phyloP scores from a whole-genome alignment of 768 basidiomycete genomes.

The Boletus fagicola region DNA sequence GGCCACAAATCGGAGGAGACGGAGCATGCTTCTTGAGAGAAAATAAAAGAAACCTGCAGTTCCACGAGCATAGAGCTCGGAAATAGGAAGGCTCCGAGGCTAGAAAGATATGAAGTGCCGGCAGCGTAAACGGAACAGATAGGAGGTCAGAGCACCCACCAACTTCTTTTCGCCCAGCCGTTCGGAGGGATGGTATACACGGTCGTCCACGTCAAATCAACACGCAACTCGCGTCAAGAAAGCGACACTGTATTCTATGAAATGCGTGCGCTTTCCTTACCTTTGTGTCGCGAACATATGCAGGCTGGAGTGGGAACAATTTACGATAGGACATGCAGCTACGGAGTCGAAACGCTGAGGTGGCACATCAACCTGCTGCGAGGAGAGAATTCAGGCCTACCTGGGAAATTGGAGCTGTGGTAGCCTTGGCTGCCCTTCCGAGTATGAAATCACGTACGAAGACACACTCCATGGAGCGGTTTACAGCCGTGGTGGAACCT shows the following conservation, averaged over 20 bases:
- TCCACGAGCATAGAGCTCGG: slow-evolving; percentile 10
- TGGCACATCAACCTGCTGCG: neutral
- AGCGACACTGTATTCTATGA: slow-evolving; percentile 8
- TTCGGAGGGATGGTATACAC: neutral
- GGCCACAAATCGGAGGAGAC: neutral
- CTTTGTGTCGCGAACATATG: neutral
- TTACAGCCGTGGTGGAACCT: neutral
- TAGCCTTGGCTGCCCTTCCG: neutral
- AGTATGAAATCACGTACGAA: slow-evolving; percentile 17
- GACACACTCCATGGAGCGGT: neutral
- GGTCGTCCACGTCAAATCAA: slow-evolving; percentile 1
- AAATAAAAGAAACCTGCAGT: neutral
- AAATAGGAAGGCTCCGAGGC: slow-evolving; percentile 25
- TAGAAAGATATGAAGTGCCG: slow-evolving; percentile 13
- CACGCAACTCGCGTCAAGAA: neutral
- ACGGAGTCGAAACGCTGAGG: slow-evolving; percentile 12
- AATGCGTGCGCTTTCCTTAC: slow-evolving; percentile 14
- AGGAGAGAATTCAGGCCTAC: neutral
- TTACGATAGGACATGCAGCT: slow-evolving; percentile 16
- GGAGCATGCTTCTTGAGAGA: slow-evolving; percentile 4
- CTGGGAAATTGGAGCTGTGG: neutral
- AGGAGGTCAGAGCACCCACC: slow-evolving; percentile 5
- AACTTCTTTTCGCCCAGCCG: slow-evolving; percentile 8
- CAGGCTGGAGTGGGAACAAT: slow-evolving; percentile 15
- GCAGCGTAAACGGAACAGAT: slow-evolving; percentile 6